A percentile compares a stretch with the other conserved stretches of the same genome.
Conservation (phyloP, 1,284 basidiomycete genomes). For the Kwoniella shivajii region DNA sequence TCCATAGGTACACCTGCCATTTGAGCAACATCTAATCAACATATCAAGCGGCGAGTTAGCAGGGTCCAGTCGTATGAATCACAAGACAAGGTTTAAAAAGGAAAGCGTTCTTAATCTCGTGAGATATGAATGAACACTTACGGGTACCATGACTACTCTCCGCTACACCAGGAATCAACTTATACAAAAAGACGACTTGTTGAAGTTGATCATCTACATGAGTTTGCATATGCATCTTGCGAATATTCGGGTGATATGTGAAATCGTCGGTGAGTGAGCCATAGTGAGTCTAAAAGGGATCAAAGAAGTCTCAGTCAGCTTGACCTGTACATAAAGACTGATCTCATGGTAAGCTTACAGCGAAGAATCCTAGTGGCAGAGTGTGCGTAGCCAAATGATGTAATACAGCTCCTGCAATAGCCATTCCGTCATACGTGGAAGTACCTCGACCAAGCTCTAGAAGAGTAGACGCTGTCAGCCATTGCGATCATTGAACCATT, state of each 20-base stretch:
- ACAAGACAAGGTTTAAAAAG: background rate
- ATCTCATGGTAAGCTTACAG: slow-evolving; percentile 48
- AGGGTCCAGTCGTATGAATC: too few relatives aligned
- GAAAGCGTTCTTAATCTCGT: background rate
- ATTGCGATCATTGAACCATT: background rate
- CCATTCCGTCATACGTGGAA: slow-evolving; percentile 80
- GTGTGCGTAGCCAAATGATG: slow-evolving; percentile 90
- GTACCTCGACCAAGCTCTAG: slow-evolving; percentile 80
- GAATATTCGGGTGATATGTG: slow-evolving; percentile 86
- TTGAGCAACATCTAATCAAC: slow-evolving; percentile 69
- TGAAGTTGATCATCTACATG: slow-evolving; percentile 81
- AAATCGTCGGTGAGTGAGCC: slow-evolving; percentile 55
- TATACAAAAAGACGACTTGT: slow-evolving; percentile 88
- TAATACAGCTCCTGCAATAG: slow-evolving; percentile 90
- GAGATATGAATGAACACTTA: slow-evolving; percentile 20
- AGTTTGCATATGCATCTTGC: slow-evolving; percentile 92
- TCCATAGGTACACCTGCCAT: slow-evolving; percentile 74
- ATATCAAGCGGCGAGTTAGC: too few relatives aligned
- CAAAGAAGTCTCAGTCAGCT: slow-evolving; percentile 7
- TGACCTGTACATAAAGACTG: too few relatives aligned
- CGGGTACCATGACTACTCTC: slow-evolving; percentile 88
- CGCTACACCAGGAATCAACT: slow-evolving; percentile 84
- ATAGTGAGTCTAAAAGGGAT: slow-evolving; percentile 51
- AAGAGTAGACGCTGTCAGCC: slow-evolving; percentile 7
- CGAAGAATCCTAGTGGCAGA: slow-evolving; percentile 67